A percentile compares a stretch with the other conserved stretches of the same genome.
These are phyloP conservation scores for Microdochium nivale DNA, from an alignment of 2,329 filamentous ascomycete species.

Conservation along the genomic window DNA sequence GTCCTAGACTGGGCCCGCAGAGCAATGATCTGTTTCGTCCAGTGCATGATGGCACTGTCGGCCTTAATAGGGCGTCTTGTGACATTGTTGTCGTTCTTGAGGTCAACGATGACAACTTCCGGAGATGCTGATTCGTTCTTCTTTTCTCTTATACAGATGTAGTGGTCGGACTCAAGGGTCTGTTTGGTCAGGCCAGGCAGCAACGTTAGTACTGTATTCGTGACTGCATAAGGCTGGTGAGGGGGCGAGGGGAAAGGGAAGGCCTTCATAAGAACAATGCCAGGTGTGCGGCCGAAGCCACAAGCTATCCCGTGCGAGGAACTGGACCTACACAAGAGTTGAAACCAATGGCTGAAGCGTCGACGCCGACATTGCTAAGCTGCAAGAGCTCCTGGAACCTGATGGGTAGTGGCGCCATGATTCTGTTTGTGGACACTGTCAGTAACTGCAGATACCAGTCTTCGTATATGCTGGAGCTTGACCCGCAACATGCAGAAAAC, in stretches of 20 bases:
- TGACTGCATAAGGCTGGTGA: too few relatives aligned
- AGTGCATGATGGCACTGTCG: slow-evolving; percentile 99
- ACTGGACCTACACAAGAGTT: slow-evolving; percentile 66
- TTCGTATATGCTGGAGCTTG: background rate
- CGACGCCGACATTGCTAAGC: slow-evolving; percentile 39
- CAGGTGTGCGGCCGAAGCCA: slow-evolving; percentile 2
- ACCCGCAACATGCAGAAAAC: background rate
- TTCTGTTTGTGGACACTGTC: slow-evolving; percentile 7
- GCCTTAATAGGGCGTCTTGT: slow-evolving; percentile 94
- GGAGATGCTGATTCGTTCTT: slow-evolving; percentile 74
- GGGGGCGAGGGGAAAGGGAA: background rate
- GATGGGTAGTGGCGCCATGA: slow-evolving; percentile 70
- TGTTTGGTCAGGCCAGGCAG: slow-evolving; percentile 26
- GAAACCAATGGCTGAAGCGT: slow-evolving; percentile 60
- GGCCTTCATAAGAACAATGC: too few relatives aligned
- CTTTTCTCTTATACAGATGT: slow-evolving; percentile 94
- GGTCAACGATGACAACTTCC: slow-evolving; percentile 94
- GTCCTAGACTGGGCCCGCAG: slow-evolving; percentile 91
- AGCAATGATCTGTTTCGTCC: slow-evolving; percentile 90
- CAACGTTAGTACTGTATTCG: background rate
- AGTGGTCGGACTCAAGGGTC: slow-evolving; percentile 97
- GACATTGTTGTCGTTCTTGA: slow-evolving; percentile 96
- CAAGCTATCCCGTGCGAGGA: slow-evolving; percentile 5
- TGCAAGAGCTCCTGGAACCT: slow-evolving; percentile 89
- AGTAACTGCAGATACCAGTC: background rate